Evolutionary conservation across 2,329 filamentous ascomycete species (phyloP), one percentile per base, ranked within the genome.

Genomic region (Dendrostoma leiphaemia): DNA sequence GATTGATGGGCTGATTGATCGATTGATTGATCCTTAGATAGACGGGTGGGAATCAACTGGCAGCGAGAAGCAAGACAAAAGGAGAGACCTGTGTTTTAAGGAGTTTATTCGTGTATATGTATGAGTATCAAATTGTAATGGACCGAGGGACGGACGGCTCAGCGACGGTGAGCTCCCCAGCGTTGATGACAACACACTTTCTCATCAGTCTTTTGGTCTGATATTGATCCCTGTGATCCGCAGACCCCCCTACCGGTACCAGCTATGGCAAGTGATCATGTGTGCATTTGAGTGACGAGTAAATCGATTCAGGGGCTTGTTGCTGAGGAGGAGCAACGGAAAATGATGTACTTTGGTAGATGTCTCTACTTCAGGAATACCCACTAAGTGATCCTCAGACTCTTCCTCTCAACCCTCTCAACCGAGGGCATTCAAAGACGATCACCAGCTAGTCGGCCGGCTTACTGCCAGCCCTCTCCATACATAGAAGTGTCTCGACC

Each of bases 331-430:
- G n/a, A n/a, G n/a, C n/a, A n/a, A n/a, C n/a, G n/a, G n/a, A 13
- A 19, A 17, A 45, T 45, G 43, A 45, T 45, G 43, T 45, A 46
- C 29, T n/a, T n/a, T n/a, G n/a, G n/a, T n/a, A n/a, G n/a, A n/a
- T n/a, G n/a, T n/a, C 44, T 24, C 44, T 46, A 46, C 44, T 28
- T 46, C 44, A 46, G 44, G 12, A 37, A 6, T 32, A 31, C 29
- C 44, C 44, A 46, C 44, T 15, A n/a, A n/a, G n/a, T n/a, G n/a
- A n/a, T n/a, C n/a, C n/a, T n/a, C n/a, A n/a, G n/a, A n/a, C n/a
- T n/a, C n/a, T n/a, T n/a, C n/a, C n/a, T n/a, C n/a, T n/a, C n/a
- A n/a, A n/a, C n/a, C n/a, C n/a, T n/a, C n/a, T n/a, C n/a, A n/a
- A n/a, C n/a, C 29, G 41, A 45, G 41, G 41, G 41, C 41, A 45